Evolutionary conservation across 2,329 filamentous ascomycete genomes (phyloP), one percentile per base, ranked within the genome.

Genomic region (Paecilomyces dactylethromorphus): DNA sequence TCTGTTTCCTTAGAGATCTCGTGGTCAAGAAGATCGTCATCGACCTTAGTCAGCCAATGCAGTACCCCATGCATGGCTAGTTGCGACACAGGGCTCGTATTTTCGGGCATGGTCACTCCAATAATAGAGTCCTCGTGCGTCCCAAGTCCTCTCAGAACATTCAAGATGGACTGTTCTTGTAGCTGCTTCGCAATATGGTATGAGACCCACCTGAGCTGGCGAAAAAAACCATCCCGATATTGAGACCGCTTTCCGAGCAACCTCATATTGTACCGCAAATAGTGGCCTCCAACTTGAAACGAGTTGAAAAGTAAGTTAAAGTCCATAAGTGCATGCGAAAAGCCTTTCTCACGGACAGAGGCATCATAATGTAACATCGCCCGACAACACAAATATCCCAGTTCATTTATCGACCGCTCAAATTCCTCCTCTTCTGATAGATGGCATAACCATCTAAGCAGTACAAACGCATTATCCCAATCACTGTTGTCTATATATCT

Each of bases 401-500:
- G 21, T 8, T 67, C 65, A 15, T 65, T 65, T 0, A 66, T 49
- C 5, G 68, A 70, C 3, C 53, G 45, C 7, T 69, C 62, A 13
- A 71, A 67, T 10, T 71, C 65, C 3, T 39, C 11, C 1, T 61
- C 60, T 4, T 65, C 65, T 22, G 63, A 66, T 2, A 69, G 60
- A 24, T 68, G 39, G 21, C 68, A 69, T 1, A 73, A 58, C 70
- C 71, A 73, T 10, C 54, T 54, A 1, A 63, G 8, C 2, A 69
- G 53, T 0, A 56, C 18, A 31, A 73, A 68, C 0, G 65, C 69
- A 1, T 31, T 35, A 4, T 52, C 7, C 70, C 70, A 73, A 1
- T 68, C 54, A 1, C 52, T 57, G 1, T 33, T 33, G 0, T 29
- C n/a, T 3, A 64, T 58, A 0, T 60, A 33, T 0, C 45, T 21